Evolutionary conservation across 2,329 filamentous ascomycete species (phyloP).

Genomic region (Nemania sp.): DNA sequence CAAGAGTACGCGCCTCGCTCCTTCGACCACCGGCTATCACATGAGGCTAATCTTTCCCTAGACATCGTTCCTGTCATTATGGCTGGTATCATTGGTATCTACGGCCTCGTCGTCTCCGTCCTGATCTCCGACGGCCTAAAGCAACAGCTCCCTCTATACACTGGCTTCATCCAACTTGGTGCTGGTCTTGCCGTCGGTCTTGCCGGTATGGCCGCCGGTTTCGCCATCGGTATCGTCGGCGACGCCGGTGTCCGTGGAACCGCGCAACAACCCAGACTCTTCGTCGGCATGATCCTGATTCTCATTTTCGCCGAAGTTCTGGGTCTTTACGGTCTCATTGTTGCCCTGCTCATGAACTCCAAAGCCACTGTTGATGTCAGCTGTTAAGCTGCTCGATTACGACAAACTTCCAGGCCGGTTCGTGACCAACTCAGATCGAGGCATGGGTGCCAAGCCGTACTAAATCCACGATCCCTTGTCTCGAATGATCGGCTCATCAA

Average conservation of each 20-base stretch:
- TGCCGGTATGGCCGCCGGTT: conserved; percentile 81
- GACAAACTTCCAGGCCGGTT: background rate
- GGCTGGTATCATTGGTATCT: conserved; percentile 99
- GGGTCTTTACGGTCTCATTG: conserved; percentile 99
- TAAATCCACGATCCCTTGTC: conserved; percentile 24
- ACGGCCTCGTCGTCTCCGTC: conserved; percentile 86
- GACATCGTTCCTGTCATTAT: conserved; percentile 99
- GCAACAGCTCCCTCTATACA: conserved; percentile 75
- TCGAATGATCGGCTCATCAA: conserved; percentile 19
- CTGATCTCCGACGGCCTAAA: conserved; percentile 79
- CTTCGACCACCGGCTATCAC: conserved; percentile 13
- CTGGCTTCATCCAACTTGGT: conserved; percentile 83
- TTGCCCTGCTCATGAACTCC: conserved; percentile 99
- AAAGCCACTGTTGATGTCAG: conserved; percentile 70
- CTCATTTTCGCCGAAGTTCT: conserved; percentile 99
- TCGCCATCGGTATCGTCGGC: conserved; percentile 86
- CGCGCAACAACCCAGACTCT: conserved; percentile 81
- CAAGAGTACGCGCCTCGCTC: conserved; percentile 75
- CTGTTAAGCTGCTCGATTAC: conserved; percentile 57
- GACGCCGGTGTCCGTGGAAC: conserved; percentile 88
- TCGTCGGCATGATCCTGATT: conserved; percentile 98
- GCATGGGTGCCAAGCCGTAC: conserved; percentile 31
- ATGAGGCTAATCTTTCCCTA: conserved; percentile 46
- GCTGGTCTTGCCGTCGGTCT: conserved; percentile 82
- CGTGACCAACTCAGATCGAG: conserved; percentile 9